Evolutionary conservation across 768 basidiomycete genomes (phyloP).

Genomic region (Naganishia antarctica): DNA sequence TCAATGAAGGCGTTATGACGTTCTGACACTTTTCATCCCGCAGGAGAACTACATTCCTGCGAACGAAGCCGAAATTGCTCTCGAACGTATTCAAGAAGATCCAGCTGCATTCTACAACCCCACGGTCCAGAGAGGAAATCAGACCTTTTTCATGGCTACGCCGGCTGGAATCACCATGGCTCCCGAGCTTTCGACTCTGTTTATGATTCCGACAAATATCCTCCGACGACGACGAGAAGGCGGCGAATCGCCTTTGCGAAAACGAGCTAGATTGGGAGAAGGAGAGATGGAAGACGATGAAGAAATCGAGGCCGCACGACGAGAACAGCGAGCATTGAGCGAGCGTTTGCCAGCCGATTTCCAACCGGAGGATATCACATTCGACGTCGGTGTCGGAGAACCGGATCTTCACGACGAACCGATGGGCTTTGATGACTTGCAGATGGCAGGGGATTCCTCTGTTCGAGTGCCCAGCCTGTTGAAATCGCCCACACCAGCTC

Average conservation of each 20-base stretch:
- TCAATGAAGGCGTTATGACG: not conserved
- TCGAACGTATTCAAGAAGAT: slow-evolving; percentile 78
- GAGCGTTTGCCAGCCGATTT: slow-evolving; percentile 53
- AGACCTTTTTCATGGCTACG: slow-evolving; percentile 66
- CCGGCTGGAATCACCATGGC: slow-evolving; percentile 61
- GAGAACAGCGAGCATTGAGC: slow-evolving; percentile 59
- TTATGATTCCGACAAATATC: slow-evolving; percentile 67
- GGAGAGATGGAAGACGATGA: slow-evolving; percentile 60
- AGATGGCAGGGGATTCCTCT: slow-evolving; percentile 25
- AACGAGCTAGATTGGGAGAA: slow-evolving; percentile 54
- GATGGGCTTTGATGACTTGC: slow-evolving; percentile 27
- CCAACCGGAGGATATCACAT: slow-evolving; percentile 54
- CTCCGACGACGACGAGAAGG: slow-evolving; percentile 52
- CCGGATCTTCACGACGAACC: slow-evolving; percentile 4
- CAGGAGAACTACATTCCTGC: slow-evolving; percentile 76
- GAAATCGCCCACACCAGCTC: not conserved
- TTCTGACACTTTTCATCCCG: not conserved
- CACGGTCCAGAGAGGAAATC: slow-evolving; percentile 64
- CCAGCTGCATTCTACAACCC: slow-evolving; percentile 81
- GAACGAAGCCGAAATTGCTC: slow-evolving; percentile 75
- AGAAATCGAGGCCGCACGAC: slow-evolving; percentile 62
- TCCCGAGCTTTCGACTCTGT: slow-evolving; percentile 75
- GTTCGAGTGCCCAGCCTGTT: slow-evolving; percentile 22
- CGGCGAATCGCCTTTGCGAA: slow-evolving; percentile 27
- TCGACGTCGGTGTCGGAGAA: slow-evolving; percentile 43